A percentile compares a stretch with the other conserved stretches of the same genome.
These are phyloP conservation scores for Macrolepiota fuliginosa DNA, from an alignment of 768 basidiomycete genomes.

Conservation along the genomic window DNA sequence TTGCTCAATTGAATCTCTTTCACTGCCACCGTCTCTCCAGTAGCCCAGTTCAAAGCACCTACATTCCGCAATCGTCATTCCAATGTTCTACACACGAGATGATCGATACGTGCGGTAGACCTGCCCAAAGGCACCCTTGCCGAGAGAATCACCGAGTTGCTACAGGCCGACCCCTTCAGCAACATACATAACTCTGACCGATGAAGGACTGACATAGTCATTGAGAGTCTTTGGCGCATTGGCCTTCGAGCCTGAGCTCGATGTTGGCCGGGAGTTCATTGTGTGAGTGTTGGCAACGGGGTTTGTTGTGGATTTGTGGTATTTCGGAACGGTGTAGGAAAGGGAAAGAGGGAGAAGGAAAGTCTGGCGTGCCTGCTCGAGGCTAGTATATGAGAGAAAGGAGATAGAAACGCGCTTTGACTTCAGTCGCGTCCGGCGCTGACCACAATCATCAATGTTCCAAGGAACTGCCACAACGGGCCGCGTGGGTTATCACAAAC, in stretches of 20 bases:
- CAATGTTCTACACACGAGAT: neutral
- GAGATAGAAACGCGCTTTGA: slow-evolving; percentile 21
- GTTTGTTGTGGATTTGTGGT: slow-evolving; percentile 10
- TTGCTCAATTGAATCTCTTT: slow-evolving; percentile 96
- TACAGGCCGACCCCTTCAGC: slow-evolving; percentile 27
- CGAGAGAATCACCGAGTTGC: slow-evolving; percentile 97
- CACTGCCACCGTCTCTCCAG: slow-evolving; percentile 97
- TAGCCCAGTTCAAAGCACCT: slow-evolving; percentile 93
- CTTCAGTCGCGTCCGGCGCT: slow-evolving; percentile 46
- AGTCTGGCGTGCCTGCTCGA: slow-evolving; percentile 1
- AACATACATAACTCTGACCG: neutral
- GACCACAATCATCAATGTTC: slow-evolving; percentile 32
- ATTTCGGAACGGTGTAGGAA: slow-evolving; percentile 4
- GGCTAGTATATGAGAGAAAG: slow-evolving; percentile 12
- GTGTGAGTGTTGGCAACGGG: slow-evolving; percentile 13
- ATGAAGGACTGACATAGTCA: slow-evolving; percentile 52
- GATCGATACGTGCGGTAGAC: slow-evolving; percentile 76
- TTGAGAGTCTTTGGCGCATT: slow-evolving; percentile 54
- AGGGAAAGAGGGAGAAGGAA: slow-evolving; percentile 11
- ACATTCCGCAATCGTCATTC: slow-evolving; percentile 9
- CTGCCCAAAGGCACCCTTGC: slow-evolving; percentile 96
- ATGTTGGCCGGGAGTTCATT: slow-evolving; percentile 36
- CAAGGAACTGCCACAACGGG: slow-evolving; percentile 9
- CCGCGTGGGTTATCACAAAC: slow-evolving; percentile 9
- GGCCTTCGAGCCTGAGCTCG: slow-evolving; percentile 33